Conservation (phyloP, 139 green algal species). For the Edaphochlamys debaryana region DNA sequence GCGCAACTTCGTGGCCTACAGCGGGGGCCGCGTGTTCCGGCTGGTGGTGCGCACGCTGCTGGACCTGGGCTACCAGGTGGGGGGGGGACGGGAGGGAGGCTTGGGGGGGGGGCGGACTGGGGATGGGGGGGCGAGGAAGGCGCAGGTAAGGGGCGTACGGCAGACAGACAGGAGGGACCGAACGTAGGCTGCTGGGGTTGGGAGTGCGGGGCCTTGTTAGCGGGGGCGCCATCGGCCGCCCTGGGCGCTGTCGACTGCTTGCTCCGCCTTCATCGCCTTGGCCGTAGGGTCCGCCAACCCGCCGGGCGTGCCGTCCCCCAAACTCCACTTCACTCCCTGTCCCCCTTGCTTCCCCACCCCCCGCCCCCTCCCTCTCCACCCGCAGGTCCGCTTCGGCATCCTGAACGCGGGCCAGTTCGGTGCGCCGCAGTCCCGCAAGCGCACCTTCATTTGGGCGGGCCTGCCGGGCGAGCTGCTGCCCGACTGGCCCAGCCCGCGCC, state of each 20-base stretch:
- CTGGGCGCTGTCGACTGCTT: too few species aligned
- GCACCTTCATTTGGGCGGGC: slow-evolving; percentile 96
- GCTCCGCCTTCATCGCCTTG: too few species aligned
- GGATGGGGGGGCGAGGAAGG: too few species aligned
- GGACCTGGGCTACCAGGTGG: slow-evolving; percentile 97
- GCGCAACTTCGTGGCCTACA: slow-evolving; percentile 96
- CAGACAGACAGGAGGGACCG: too few species aligned
- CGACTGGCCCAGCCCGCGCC: slow-evolving; percentile 85
- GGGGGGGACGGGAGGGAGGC: not conserved
- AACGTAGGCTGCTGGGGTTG: too few species aligned
- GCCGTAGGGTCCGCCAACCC: too few species aligned
- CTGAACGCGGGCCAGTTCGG: slow-evolving; percentile 97
- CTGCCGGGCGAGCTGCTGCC: slow-evolving; percentile 85
- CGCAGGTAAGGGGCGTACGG: too few species aligned
- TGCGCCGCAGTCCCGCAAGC: slow-evolving; percentile 94
- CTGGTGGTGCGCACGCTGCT: slow-evolving; percentile 91
- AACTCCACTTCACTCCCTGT: too few species aligned
- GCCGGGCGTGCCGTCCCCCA: too few species aligned
- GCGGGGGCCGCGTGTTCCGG: slow-evolving; percentile 94
- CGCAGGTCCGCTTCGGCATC: slow-evolving; percentile 95
- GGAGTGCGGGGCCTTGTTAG: too few species aligned
- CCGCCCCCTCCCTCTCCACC: not conserved
- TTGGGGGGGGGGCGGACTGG: not conserved
- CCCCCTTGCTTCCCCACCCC: not conserved
- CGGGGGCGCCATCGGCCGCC: too few species aligned